Percentiles rank a stretch among this genome's conserved stretches.
Conservation (phyloP, 345 rosid species). For the Lumnitzera racemosa region DNA sequence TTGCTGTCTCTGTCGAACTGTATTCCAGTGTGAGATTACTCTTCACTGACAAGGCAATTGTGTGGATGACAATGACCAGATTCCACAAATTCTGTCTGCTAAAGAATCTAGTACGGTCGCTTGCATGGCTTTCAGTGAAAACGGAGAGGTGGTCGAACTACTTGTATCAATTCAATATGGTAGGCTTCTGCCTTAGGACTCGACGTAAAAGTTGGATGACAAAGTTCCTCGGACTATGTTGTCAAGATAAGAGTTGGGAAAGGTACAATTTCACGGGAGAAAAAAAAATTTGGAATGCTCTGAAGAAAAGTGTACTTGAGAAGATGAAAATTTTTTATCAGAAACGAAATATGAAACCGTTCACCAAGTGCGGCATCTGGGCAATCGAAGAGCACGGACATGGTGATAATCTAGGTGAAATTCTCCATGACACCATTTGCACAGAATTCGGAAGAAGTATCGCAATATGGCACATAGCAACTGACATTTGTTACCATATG, state of each 20-base stretch:
- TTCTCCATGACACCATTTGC: too few relatives aligned
- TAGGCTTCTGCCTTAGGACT: not conserved
- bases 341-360: not conserved
- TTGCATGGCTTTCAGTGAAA: not conserved
- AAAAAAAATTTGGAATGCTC: not conserved
- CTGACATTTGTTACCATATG: not conserved
- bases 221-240: not conserved
- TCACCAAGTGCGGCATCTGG: too few relatives aligned
- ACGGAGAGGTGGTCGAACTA: slow-evolving; percentile 1
- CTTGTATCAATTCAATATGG: slow-evolving; percentile 3
- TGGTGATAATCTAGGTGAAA: too few relatives aligned
- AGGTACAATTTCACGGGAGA: not conserved
- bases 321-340: not conserved
- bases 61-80: not conserved
- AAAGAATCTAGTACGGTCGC: not conserved
- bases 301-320: not conserved
- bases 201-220: not conserved
- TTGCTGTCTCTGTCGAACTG: slow-evolving; percentile 2
- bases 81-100: not conserved
- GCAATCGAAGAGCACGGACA: too few relatives aligned
- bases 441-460: too few relatives aligned
- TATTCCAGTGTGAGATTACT: not conserved
- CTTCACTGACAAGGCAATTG: slow-evolving; percentile 1
- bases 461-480: not conserved
- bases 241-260: not conserved